These are phyloP conservation scores for Ploettnerulaceae sp. DNA, from an alignment of 2,329 filamentous ascomycete genomes.

Conservation along the genomic window DNA sequence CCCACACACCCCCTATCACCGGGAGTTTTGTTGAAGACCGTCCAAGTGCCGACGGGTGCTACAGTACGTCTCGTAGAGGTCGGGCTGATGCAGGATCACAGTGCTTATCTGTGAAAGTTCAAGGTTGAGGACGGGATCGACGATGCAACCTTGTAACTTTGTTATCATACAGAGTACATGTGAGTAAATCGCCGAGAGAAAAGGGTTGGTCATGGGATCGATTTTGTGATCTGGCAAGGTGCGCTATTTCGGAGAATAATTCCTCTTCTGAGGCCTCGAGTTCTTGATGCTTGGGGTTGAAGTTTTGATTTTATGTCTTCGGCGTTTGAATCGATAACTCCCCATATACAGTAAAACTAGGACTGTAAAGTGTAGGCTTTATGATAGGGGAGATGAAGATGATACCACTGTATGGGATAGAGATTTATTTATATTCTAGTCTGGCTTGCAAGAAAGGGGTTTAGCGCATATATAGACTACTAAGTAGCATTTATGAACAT, in stretches of 20 bases:
- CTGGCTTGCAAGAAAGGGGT: too few relatives aligned
- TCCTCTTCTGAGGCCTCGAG: too few relatives aligned
- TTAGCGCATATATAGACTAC: too few relatives aligned
- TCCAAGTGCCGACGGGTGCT: constrained; percentile 18
- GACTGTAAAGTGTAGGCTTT: too few relatives aligned
- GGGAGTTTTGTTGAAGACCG: constrained; percentile 16
- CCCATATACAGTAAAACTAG: neutral
- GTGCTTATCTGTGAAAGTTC: constrained; percentile 11
- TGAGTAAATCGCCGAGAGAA: neutral
- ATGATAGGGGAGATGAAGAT: too few relatives aligned
- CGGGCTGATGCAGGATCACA: constrained; percentile 5
- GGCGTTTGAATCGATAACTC: neutral
- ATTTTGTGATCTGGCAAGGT: neutral
- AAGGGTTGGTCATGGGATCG: neutral
- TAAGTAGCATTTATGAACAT: too few relatives aligned
- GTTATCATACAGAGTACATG: neutral
- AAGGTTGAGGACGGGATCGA: constrained; percentile 4
- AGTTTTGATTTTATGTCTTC: neutral
- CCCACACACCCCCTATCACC: constrained; percentile 13
- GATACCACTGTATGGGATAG: too few relatives aligned
- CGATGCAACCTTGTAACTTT: constrained; percentile 1
- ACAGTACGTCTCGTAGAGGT: neutral
- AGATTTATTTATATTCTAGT: too few relatives aligned
- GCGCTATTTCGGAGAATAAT: neutral
- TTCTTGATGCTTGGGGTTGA: neutral